phyloP scores from a whole-genome alignment of 176 grass and related monocot genomes.

The sorghum (Sorghum bicolor) region Sorghum_bicolor_NCBIv3 NC_012876.2:63470501-63471000 shows the following conservation, averaged over 20 bases:
- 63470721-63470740: background rate
- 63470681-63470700: background rate
- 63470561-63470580: background rate
- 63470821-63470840: background rate
- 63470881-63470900: background rate
- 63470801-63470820: background rate
- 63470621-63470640: background rate
- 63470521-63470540: background rate
- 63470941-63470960: background rate
- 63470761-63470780: background rate
- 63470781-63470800: background rate
- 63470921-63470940: background rate
- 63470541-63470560: background rate
- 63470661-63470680: background rate
- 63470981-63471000: background rate
- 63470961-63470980: background rate
- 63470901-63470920: background rate
- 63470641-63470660: background rate
- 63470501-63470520: background rate
- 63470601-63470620: background rate
- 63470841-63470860: background rate
- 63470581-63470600: background rate
- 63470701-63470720: background rate
- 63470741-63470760: background rate
- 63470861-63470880: background rate